Conservation (phyloP, 345 rosid species). For the Pseudoturritis turrita region DNA sequence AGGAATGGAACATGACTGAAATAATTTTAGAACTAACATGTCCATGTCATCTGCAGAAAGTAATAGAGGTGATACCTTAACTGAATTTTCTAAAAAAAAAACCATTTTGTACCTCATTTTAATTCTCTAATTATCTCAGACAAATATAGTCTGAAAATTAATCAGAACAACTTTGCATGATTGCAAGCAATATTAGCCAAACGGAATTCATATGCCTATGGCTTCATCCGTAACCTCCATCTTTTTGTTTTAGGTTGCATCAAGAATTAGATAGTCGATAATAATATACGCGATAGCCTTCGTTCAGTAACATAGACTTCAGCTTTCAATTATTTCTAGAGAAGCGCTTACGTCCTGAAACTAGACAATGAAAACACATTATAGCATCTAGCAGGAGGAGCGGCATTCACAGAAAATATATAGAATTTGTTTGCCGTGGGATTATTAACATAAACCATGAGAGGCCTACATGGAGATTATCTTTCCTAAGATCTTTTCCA, state of each 20-base stretch:
- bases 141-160: too few species aligned
- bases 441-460: neutral
- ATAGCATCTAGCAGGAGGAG: neutral
- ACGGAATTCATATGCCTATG: neutral
- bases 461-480: neutral
- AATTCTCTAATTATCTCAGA: too few species aligned
- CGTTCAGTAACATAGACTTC: neutral
- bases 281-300: neutral
- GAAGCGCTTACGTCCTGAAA: neutral
- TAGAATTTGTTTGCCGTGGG: neutral
- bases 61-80: neutral
- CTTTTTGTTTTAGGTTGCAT: conserved; percentile 4
- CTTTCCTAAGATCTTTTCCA: neutral
- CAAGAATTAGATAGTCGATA: neutral
- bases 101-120: too few species aligned
- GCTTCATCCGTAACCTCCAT: neutral
- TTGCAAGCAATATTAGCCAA: neutral
- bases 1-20: neutral
- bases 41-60: conserved; percentile 2
- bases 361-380: neutral
- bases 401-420: neutral
- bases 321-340: conserved; percentile 10
- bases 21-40: neutral
- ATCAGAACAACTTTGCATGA: neutral
- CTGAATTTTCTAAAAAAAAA: neutral